Evolutionary conservation across 352 stramenopile species (phyloP).

Genomic region (Phytophthora tentaculata): DNA sequence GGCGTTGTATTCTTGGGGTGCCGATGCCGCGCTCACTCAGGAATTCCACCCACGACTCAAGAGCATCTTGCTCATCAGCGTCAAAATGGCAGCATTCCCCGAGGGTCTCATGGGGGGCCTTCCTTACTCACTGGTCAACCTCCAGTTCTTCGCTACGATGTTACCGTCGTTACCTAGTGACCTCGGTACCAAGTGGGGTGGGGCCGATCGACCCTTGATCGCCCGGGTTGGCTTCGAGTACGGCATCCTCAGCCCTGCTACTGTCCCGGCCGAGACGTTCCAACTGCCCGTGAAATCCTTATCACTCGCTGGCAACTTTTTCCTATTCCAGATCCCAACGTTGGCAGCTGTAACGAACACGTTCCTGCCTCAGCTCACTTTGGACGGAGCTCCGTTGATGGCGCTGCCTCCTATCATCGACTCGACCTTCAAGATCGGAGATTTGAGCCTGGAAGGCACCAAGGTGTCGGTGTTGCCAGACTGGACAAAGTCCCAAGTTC

Average conservation of each 20-base stretch:
- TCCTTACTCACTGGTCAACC: conserved; percentile 18
- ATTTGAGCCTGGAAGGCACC: conserved; percentile 29
- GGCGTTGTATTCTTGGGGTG: conserved; percentile 23
- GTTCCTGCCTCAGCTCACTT: conserved; percentile 19
- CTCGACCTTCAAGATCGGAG: conserved; percentile 29
- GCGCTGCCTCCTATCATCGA: conserved; percentile 18
- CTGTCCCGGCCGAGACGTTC: conserved; percentile 25
- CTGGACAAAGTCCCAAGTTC: conserved; percentile 27
- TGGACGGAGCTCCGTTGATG: conserved; percentile 28
- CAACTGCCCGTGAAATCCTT: conserved; percentile 24
- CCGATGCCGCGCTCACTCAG: conserved; percentile 18
- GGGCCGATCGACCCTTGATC: conserved; percentile 13
- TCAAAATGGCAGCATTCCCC: conserved; percentile 22
- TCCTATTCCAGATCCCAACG: conserved; percentile 18
- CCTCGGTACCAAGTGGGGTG: conserved; percentile 27
- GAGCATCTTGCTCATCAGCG: conserved; percentile 24
- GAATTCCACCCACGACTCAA: conserved; percentile 18
- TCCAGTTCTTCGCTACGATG: conserved; percentile 30
- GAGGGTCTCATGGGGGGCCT: conserved; percentile 22
- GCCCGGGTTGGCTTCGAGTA: conserved; percentile 32
- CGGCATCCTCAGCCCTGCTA: conserved; percentile 12
- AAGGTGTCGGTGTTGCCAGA: conserved; percentile 17
- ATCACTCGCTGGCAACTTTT: conserved; percentile 29
- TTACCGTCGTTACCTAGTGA: conserved; percentile 21
- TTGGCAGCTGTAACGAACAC: conserved; percentile 17